Conservation (phyloP, 1,284 basidiomycete genomes). For the Ganoderma leucocontextum region DNA sequence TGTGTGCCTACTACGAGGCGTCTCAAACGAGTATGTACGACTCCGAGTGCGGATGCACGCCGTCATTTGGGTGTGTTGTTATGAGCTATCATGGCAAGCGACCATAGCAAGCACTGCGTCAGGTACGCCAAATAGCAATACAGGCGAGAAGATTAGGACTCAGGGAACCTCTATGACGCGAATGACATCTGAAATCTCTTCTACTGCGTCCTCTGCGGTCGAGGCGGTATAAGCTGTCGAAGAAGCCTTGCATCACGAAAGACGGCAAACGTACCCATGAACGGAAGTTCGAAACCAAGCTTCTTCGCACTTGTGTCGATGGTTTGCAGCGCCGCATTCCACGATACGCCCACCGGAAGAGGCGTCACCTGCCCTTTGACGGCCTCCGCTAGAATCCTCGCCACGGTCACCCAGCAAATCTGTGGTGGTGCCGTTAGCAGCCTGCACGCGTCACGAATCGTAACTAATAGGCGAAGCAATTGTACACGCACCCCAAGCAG, state of each 20-base stretch:
- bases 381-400: conserved; percentile 26
- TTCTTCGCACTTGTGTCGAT: conserved; percentile 29
- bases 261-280: conserved; percentile 26
- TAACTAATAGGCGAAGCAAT: neutral
- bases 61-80: no score
- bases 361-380: conserved; percentile 13
- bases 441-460: no score
- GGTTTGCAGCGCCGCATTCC: conserved; percentile 25
- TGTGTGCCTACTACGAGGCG: neutral
- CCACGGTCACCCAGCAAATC: conserved; percentile 33
- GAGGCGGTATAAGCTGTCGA: neutral
- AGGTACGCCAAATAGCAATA: no score
- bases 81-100: neutral
- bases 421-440: conserved; percentile 7
- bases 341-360: conserved; percentile 18
- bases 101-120: neutral
- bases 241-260: neutral
- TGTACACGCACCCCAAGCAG: conserved; percentile 34
- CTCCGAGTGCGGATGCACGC: no score
- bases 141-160: neutral
- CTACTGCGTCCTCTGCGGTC: conserved; percentile 22
- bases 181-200: conserved; percentile 26
- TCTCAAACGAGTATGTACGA: no score
- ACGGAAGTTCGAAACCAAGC: conserved; percentile 29
- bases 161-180: conserved; percentile 23